Evolutionary conservation across 2,329 filamentous ascomycete genomes (phyloP), one percentile per base, ranked within the genome.

Genomic region (Bipolaris zeicola): DNA sequence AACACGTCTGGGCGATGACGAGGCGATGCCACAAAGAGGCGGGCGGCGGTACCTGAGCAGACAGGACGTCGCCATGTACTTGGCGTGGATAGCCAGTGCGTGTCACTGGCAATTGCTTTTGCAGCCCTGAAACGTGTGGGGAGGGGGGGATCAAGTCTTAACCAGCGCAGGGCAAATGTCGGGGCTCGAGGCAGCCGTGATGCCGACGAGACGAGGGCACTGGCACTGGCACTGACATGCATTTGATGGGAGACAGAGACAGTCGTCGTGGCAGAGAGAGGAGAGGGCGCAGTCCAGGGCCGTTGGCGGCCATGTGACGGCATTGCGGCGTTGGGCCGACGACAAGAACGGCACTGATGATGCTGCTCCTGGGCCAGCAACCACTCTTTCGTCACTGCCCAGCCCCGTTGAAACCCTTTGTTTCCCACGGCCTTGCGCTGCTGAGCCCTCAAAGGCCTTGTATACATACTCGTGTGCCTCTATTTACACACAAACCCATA

Each of bases 221-320:
- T 22, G 22, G 22, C 22, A 22, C 22, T 22, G 22, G 22, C 22
- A 24, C 22, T 24, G 26, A 8, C 26, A 10, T 6, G 26, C 26
- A 28, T 10, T 28, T 28, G 26, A 10, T 39, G 37, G 18, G 4
- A 39, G 37, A 5, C 37, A 6, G 18, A 55, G 31, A 18, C 41
- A 36, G 28, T 38, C 10, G 33, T 14, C 26, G 24, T 18, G 20
- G 33, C 38, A 50, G 53, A 43, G 54, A 33, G 36, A 41, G 20
- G 18, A 41, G 20, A 24, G 11, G 37, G 11, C 37, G 34, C 34
- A 37, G 11, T 11, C 13, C 38, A 20, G 33, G 34, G 36, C 22
- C 36, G 49, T 56, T 46, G 54, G 54, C 49, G 43, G 52, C 36
- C 38, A 31, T 56, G 54, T 50, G 49, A 48, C 54, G 42, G 47